Evolutionary conservation across 345 rosid species (phyloP).

Genomic region (sweet orange (Citrus sinensis)): DVS_A1.0 CM039165.1:29432001-29432500

Average conservation of each 20-base stretch:
- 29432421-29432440: constrained; percentile 10
- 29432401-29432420: not conserved
- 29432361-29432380: not conserved
- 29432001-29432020: not conserved
- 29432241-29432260: not conserved
- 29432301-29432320: not conserved
- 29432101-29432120: too few relatives aligned
- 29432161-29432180: accelerated
- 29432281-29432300: not conserved
- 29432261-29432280: not conserved
- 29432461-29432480: constrained; percentile 17
- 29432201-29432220: accelerated
- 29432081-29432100: accelerated
- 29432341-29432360: not conserved
- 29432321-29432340: not conserved
- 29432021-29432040: too few relatives aligned
- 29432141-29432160: accelerated
- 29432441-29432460: not conserved
- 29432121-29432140: too few relatives aligned
- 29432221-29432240: too few relatives aligned
- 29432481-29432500: not conserved
- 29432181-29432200: accelerated
- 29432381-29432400: not conserved
- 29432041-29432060: accelerated
- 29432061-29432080: accelerated